These are phyloP conservation scores for Vicia sativa DNA, from an alignment of 306 rosid species.

Conservation along the genomic window DNA sequence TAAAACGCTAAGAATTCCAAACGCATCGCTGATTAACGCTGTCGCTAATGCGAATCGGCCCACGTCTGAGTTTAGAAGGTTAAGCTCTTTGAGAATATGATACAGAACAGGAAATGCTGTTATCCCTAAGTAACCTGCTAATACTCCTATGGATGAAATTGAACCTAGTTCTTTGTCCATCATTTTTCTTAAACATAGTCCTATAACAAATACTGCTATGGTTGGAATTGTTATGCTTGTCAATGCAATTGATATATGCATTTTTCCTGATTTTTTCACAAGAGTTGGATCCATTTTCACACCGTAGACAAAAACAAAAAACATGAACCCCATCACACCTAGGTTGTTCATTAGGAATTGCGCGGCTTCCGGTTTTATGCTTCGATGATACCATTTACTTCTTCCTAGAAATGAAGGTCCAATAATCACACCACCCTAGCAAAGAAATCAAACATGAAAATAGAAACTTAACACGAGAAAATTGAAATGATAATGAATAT, in stretches of 20 bases:
- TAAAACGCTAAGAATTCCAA: constrained; percentile 28
- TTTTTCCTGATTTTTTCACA: constrained; percentile 50
- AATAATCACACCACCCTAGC: constrained; percentile 74
- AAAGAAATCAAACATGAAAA: constrained; percentile 29
- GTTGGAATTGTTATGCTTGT: constrained; percentile 49
- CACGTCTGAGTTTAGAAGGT: constrained; percentile 72
- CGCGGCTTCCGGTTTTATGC: constrained; percentile 27
- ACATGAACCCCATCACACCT: constrained; percentile 71
- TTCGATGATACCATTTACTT: constrained; percentile 34
- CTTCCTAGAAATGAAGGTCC: constrained; percentile 77
- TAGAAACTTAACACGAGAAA: neutral
- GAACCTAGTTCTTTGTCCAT: constrained; percentile 60
- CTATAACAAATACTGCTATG: constrained; percentile 7
- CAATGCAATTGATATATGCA: constrained; percentile 45
- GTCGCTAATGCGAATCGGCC: constrained; percentile 57
- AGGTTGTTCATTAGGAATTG: constrained; percentile 51
- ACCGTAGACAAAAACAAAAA: constrained; percentile 55
- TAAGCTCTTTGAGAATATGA: constrained; percentile 59
- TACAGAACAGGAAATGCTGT: constrained; percentile 56
- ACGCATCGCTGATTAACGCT: constrained; percentile 52
- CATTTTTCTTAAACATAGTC: constrained; percentile 41
- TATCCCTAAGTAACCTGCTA: constrained; percentile 49
- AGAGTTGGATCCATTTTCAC: constrained; percentile 62
- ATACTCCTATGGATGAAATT: constrained; percentile 52
- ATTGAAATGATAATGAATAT: neutral